Percentiles rank a stretch among this genome's conserved stretches.
phyloP scores from a whole-genome alignment of 495 filamentous ascomycete species.

The Aspergillus biplanus region DNA sequence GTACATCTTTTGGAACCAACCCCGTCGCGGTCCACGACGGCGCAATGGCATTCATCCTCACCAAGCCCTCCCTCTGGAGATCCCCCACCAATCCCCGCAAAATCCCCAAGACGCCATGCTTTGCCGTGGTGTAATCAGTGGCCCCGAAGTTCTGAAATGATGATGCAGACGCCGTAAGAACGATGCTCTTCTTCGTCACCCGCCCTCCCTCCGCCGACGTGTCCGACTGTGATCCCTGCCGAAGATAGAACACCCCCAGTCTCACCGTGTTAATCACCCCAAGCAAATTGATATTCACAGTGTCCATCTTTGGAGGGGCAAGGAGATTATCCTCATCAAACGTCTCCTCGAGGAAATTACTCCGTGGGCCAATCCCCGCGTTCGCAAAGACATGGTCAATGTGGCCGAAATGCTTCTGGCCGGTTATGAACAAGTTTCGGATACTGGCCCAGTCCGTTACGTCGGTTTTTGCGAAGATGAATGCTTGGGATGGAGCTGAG shows the following conservation, averaged over 20 bases:
- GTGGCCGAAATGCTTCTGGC: conserved; percentile 39
- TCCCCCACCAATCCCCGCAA: conserved; percentile 25
- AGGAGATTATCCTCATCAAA: conserved; percentile 40
- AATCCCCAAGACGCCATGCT: conserved; percentile 45
- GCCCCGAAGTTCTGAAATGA: conserved; percentile 43
- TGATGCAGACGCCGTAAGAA: conserved; percentile 42
- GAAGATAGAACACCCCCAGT: conserved; percentile 41
- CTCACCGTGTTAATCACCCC: conserved; percentile 44
- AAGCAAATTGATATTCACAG: conserved; percentile 49
- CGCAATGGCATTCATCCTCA: conserved; percentile 46
- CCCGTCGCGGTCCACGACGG: conserved; percentile 49
- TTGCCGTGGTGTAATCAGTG: conserved; percentile 41
- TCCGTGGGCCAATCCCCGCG: conserved; percentile 46
- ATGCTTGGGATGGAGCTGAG: conserved; percentile 14
- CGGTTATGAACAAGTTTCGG: conserved; percentile 42
- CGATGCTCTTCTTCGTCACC: conserved; percentile 32
- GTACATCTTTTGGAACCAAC: conserved; percentile 29
- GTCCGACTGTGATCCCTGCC: conserved; percentile 17
- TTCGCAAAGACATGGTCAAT: conserved; percentile 58
- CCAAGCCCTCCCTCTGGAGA: conserved; percentile 5
- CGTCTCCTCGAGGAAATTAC: conserved; percentile 43
- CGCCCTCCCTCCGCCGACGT: not conserved
- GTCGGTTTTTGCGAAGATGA: conserved; percentile 41
- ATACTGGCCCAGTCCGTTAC: conserved; percentile 48
- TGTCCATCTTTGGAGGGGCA: conserved; percentile 40